phyloP scores from a whole-genome alignment of 257 asterid species.

The Nemophila menziesii region DNA sequence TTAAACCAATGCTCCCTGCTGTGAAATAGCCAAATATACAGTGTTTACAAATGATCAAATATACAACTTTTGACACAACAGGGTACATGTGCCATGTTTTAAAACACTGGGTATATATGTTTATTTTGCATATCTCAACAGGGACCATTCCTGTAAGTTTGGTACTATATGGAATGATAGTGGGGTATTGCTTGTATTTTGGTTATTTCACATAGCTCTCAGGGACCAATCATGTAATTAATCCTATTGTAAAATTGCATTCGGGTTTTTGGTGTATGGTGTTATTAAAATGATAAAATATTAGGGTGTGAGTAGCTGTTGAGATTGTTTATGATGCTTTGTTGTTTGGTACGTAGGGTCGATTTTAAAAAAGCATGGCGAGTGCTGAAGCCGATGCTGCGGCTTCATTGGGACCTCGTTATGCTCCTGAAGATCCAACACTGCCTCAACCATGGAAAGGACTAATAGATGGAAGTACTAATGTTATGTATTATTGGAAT shows the following conservation, averaged over 20 bases:
- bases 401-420: slow-evolving; percentile 56
- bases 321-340: neutral
- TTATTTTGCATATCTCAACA: too few relatives aligned
- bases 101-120: too few relatives aligned
- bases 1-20: too few relatives aligned
- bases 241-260: neutral
- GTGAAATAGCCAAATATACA: too few relatives aligned
- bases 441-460: slow-evolving; percentile 95
- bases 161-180: too few relatives aligned
- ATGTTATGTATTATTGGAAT: slow-evolving; percentile 73
- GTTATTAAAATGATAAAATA: neutral
- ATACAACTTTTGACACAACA: too few relatives aligned
- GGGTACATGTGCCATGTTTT: too few relatives aligned
- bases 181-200: too few relatives aligned
- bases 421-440: slow-evolving; percentile 87
- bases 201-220: too few relatives aligned
- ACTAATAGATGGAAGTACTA: slow-evolving; percentile 70
- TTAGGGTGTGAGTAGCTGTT: neutral
- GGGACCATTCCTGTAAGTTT: too few relatives aligned
- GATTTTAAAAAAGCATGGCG: slow-evolving; percentile 34
- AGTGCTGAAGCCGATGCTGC: slow-evolving; percentile 62
- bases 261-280: neutral
- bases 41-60: too few relatives aligned
- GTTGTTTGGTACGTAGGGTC: slow-evolving; percentile 2
- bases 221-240: too few relatives aligned